Percentiles rank a stretch among this genome's conserved stretches.
Evolutionary conservation across 2,329 filamentous ascomycete species (phyloP).

Genomic region (Aspergillus udagawae): DNA sequence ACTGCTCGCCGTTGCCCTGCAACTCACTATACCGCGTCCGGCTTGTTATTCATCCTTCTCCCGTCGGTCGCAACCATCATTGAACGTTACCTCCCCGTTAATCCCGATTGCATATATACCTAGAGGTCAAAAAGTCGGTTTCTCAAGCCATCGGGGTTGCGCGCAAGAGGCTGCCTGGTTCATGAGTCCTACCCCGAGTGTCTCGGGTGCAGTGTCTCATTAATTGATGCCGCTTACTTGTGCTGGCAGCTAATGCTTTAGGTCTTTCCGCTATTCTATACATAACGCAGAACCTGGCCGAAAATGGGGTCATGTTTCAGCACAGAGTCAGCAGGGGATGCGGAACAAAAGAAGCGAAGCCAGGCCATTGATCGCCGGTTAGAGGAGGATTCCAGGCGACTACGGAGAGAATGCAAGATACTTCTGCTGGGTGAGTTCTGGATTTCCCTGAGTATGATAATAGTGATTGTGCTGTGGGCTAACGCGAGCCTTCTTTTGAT

Average conservation of each 20-base stretch:
- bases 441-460: not conserved
- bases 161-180: not conserved
- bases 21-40: conserved; percentile 9
- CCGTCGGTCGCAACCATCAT: conserved; percentile 1
- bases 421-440: conserved; percentile 69
- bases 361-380: conserved; percentile 91
- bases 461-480: not conserved
- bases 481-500: conserved; percentile 11
- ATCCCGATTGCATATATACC: conserved; percentile 7
- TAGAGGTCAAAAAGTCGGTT: not conserved
- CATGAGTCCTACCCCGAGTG: conserved; percentile 3
- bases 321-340: conserved; percentile 71
- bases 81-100: not conserved
- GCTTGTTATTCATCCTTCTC: conserved; percentile 9
- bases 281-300: conserved; percentile 11
- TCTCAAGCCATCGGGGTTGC: not conserved
- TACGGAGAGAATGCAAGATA: conserved; percentile 98
- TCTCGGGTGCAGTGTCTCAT: conserved; percentile 17
- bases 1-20: conserved; percentile 8
- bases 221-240: conserved; percentile 24
- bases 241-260: conserved; percentile 21
- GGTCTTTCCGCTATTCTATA: conserved; percentile 19
- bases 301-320: conserved; percentile 93
- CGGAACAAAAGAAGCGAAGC: conserved; percentile 91
- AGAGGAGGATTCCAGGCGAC: conserved; percentile 87